Base-by-base conservation (phyloP, 176 grass and related monocot genomes). In the Miscanthus lutarioriparius region DNA sequence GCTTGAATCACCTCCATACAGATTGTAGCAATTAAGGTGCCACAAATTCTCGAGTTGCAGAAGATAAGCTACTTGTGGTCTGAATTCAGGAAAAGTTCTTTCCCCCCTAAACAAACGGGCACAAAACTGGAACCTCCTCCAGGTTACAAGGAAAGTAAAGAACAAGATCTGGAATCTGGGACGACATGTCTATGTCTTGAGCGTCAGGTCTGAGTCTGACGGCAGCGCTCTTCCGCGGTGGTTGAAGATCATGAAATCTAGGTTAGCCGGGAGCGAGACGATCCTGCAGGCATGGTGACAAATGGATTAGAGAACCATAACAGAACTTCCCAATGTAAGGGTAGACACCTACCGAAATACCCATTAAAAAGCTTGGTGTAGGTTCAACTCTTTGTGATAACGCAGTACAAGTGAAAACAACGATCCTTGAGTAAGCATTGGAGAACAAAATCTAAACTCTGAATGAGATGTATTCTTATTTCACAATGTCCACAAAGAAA, bases 171-270 rank as follows among this genome's bases (percentile, higher is more conserved):
- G 9, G 56, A 61, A 38, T 72, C 10, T 26, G 9, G 67, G 75
- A 75, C 58, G 8, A 36, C n/a, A 5, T 10, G 20, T 58, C 87
- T 86, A 94, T 40, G 47, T 86, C 88, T 92, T 99, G 81, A 99
- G 88, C 78, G 92, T 99, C 68, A 92, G 85, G 30, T 91, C 86
- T 25, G 77, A 6, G 19, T 96, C 86, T 8, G 91, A 72, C 8
- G 88, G 89, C n/a, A 99, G 63, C 10, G 91, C 84, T 38, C 72
- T 86, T 67, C 91, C 89, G 1, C 96, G 90, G 82, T 99, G 96
- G 77, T 99, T 99, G 88, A 99, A 99, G 76, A 88, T 91, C 91
- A 99, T 96, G 75, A 99, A 99, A 77, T 99, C 96, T 86, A 99
- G 43, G 85, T 99, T 96, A 28, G 86, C 78, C 3, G 96, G 93